Conservation (phyloP, 129 eudicot species). For the Ambrosia artemisiifolia region DNA sequence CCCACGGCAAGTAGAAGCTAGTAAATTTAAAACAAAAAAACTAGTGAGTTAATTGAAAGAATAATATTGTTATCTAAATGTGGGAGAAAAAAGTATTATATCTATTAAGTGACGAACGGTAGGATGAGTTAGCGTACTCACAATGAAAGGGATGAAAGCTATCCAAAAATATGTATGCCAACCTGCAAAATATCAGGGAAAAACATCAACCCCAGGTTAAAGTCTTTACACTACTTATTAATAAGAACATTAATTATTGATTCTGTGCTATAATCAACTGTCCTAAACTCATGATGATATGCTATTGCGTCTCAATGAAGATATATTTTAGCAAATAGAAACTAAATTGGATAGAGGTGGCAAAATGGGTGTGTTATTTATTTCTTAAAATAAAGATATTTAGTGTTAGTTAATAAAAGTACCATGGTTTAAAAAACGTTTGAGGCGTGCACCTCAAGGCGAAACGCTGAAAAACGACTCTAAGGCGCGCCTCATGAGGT, state of each 20-base stretch:
- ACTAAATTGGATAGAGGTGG: background rate
- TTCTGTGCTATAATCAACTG: background rate
- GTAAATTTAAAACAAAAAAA: background rate
- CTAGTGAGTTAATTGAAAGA: background rate
- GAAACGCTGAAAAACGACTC: too few species aligned
- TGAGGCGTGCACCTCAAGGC: too few species aligned
- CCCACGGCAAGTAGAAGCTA: constrained; percentile 76
- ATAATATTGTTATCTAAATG: background rate
- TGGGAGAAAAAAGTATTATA: background rate
- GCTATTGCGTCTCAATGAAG: background rate
- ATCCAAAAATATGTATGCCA: constrained; percentile 88
- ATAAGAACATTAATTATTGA: background rate
- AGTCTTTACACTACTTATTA: background rate
- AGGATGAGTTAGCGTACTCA: constrained; percentile 32
- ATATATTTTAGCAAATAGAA: background rate
- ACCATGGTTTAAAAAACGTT: too few species aligned
- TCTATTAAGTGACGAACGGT: background rate
- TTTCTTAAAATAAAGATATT: too few species aligned
- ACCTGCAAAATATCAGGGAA: constrained; percentile 33
- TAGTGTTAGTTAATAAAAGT: too few species aligned
- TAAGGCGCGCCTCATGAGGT: too few species aligned
- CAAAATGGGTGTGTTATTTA: too few species aligned
- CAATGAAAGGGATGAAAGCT: constrained; percentile 59
- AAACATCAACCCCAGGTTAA: background rate
- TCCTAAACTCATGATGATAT: background rate